phyloP scores from a whole-genome alignment of 2,329 filamentous ascomycete species.

The Thelonectria olida region DNA sequence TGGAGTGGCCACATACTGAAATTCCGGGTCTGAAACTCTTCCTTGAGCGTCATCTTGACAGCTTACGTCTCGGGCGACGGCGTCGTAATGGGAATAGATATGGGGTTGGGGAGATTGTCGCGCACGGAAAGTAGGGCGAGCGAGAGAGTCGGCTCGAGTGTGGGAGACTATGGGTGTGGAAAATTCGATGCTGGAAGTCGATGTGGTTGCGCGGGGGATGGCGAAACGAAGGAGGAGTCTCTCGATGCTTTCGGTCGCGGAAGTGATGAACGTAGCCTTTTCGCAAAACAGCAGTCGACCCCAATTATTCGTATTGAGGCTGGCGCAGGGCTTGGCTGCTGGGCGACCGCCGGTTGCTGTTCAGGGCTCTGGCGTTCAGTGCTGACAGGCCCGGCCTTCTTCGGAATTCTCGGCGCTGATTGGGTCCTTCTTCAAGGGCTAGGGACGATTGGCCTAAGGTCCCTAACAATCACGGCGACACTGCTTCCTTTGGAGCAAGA shows the following conservation, averaged over 20 bases:
- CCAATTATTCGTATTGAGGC: slow-evolving; percentile 37
- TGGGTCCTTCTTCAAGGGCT: slow-evolving; percentile 11
- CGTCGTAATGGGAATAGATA: slow-evolving; percentile 30
- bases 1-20: slow-evolving; percentile 67
- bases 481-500: slow-evolving; percentile 9
- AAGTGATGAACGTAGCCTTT: slow-evolving; percentile 48
- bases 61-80: slow-evolving; percentile 34
- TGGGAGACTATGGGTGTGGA: slow-evolving; percentile 14
- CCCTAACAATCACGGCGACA: slow-evolving; percentile 8
- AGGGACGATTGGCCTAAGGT: slow-evolving; percentile 5
- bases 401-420: slow-evolving; percentile 26
- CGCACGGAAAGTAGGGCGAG: slow-evolving; percentile 17
- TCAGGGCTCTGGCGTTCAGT: slow-evolving; percentile 1
- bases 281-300: slow-evolving; percentile 32
- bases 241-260: slow-evolving; percentile 33
- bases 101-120: slow-evolving; percentile 20
- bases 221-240: slow-evolving; percentile 21
- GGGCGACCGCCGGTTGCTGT: slow-evolving; percentile 24
- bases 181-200: slow-evolving; percentile 26
- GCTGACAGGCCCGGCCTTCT: slow-evolving; percentile 11
- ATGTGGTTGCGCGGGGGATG: slow-evolving; percentile 32
- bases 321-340: slow-evolving; percentile 38
- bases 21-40: slow-evolving; percentile 77
- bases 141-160: slow-evolving; percentile 3
- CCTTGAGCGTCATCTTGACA: slow-evolving; percentile 73